Evolutionary conservation across 2,329 filamentous ascomycete species (phyloP).

Genomic region (Apiospora pterosperma): DNA sequence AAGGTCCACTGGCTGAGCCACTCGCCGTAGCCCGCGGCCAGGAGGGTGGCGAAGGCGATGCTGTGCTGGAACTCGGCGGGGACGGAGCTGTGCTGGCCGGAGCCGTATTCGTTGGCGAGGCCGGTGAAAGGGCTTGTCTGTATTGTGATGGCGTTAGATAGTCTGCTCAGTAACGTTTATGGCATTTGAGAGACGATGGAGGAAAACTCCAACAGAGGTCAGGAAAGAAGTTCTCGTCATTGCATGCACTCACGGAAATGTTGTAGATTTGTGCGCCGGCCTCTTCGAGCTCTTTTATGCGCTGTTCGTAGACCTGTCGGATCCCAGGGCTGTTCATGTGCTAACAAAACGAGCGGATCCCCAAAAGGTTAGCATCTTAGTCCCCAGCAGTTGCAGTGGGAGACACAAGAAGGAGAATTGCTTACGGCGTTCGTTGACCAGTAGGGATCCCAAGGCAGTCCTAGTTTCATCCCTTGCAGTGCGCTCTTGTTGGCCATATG

Average conservation of each 20-base stretch:
- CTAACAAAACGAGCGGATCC: background rate
- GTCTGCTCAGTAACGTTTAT: no score
- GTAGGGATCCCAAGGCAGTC: background rate
- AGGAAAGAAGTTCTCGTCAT: background rate
- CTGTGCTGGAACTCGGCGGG: slow-evolving; percentile 10
- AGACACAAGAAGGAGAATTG: no score
- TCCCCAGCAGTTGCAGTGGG: no score
- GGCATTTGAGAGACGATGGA: no score
- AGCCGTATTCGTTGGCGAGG: background rate
- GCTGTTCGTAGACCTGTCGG: background rate
- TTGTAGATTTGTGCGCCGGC: background rate
- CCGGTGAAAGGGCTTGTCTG: background rate
- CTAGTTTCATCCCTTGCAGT: background rate
- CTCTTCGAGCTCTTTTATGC: background rate
- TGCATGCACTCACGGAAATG: background rate
- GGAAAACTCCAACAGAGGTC: no score
- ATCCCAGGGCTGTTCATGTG: background rate
- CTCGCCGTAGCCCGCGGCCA: slow-evolving; percentile 17
- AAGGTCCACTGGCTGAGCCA: slow-evolving; percentile 15
- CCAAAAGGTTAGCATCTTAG: no score
- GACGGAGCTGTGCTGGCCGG: background rate
- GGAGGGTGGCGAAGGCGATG: slow-evolving; percentile 10
- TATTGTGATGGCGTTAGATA: no score
- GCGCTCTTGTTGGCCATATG: background rate
- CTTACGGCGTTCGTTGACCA: background rate